Percentiles rank a stretch among this genome's conserved stretches.
phyloP scores from a whole-genome alignment of 2,329 filamentous ascomycete genomes.

The Claviceps fusiformis region DNA sequence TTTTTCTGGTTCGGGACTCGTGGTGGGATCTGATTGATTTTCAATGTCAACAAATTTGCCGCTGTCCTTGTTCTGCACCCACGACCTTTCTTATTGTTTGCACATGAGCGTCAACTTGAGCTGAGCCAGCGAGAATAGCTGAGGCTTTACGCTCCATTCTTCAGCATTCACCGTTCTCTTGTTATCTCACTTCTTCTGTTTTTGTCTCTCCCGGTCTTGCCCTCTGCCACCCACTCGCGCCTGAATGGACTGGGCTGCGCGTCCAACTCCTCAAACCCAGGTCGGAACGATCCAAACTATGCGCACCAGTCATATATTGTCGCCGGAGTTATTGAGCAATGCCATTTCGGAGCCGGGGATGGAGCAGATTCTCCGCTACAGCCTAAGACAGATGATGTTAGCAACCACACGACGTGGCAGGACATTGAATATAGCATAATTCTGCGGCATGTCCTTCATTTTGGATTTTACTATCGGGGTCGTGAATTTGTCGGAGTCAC shows the following conservation, averaged over 20 bases:
- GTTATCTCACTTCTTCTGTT: not conserved
- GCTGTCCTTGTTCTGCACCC: not conserved
- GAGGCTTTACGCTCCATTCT: not conserved
- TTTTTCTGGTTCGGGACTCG: not conserved
- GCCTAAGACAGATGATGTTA: not conserved
- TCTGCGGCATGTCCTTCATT: not conserved
- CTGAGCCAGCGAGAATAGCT: not conserved
- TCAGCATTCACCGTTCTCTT: not conserved
- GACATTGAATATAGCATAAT: not conserved
- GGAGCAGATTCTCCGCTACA: not conserved
- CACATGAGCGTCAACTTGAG: not conserved
- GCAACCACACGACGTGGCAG: not conserved
- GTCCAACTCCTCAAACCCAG: not conserved
- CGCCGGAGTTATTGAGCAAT: not conserved
- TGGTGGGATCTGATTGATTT: not conserved
- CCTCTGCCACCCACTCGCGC: not conserved
- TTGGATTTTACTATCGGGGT: not conserved
- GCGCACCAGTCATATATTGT: not conserved
- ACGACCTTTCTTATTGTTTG: not conserved
- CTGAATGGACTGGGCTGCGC: not conserved
- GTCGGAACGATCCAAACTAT: not conserved
- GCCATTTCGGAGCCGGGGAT: not conserved
- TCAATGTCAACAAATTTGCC: not conserved
- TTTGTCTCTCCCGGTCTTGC: not conserved
- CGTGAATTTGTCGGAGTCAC: not conserved